Conservation (phyloP, 208 protist species). For the Acanthamoeba castellanii region DNA sequence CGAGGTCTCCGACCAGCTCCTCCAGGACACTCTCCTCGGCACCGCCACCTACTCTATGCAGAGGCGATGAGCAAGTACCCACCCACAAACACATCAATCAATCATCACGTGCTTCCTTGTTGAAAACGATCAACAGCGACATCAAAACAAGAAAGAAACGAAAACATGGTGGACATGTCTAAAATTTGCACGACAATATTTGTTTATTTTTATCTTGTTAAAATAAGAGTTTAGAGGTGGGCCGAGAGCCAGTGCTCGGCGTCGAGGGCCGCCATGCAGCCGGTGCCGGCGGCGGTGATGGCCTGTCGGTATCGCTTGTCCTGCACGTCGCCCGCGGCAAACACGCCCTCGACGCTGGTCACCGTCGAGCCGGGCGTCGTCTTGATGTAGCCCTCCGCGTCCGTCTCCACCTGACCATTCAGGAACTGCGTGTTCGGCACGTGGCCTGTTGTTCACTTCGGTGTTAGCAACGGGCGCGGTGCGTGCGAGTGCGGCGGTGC, state of each 20-base stretch:
- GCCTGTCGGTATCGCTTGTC: conserved; percentile 92
- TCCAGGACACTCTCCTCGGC: conserved; percentile 31
- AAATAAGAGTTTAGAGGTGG: background rate
- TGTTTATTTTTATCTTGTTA: too few relatives aligned
- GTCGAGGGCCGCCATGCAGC: conserved; percentile 92
- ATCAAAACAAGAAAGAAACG: too few relatives aligned
- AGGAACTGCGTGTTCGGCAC: conserved; percentile 89
- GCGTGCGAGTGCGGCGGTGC: background rate
- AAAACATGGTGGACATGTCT: too few relatives aligned
- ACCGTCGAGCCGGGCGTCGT: conserved; percentile 63
- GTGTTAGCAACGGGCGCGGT: too few relatives aligned
- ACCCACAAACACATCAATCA: background rate
- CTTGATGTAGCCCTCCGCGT: conserved; percentile 90
- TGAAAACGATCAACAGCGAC: too few relatives aligned
- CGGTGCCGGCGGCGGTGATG: conserved; percentile 91
- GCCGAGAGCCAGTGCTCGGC: conserved; percentile 88
- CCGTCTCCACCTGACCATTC: conserved; percentile 82
- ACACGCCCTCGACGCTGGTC: conserved; percentile 89
- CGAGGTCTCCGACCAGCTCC: conserved; percentile 6
- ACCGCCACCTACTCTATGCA: conserved; percentile 12
- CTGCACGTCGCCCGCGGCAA: conserved; percentile 91
- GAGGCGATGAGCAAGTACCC: background rate
- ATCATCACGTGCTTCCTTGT: background rate
- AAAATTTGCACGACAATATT: too few relatives aligned
- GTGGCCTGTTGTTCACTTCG: too few relatives aligned